Evolutionary conservation across 305 asterid genomes (phyloP).

Genomic region (Solanum aculeatissimum): DNA sequence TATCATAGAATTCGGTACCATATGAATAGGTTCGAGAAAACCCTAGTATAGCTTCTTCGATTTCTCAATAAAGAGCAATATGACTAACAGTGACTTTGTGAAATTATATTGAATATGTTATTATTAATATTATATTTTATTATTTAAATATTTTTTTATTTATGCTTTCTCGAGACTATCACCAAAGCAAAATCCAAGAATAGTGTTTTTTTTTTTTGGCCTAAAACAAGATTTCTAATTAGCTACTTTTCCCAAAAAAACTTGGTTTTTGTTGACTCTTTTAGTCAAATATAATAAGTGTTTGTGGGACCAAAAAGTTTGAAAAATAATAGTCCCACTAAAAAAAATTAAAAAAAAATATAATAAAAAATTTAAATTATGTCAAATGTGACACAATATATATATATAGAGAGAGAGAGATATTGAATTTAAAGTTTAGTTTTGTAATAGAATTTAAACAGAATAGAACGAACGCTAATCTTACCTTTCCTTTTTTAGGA

Average conservation of each 20-base stretch:
- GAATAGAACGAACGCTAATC: accelerated
- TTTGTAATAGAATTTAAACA: too few species aligned
- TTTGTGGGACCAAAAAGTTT: not conserved
- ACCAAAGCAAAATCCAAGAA: constrained; percentile 5
- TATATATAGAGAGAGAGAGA: too few species aligned
- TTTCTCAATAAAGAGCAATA: too few species aligned
- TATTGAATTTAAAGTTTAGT: too few species aligned
- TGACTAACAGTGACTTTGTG: too few species aligned
- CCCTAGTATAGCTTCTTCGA: too few species aligned
- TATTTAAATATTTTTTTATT: not conserved
- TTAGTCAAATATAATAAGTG: not conserved
- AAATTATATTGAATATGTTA: not conserved
- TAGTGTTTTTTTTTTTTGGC: constrained; percentile 11
- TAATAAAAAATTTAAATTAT: too few species aligned
- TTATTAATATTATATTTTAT: not conserved
- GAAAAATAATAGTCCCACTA: not conserved
- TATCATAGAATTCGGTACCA: too few species aligned
- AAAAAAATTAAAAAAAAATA: too few species aligned
- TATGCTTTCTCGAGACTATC: constrained; percentile 22
- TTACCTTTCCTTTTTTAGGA: not conserved
- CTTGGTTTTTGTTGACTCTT: not conserved
- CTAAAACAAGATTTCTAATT: constrained; percentile 7
- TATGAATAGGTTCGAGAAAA: too few species aligned
- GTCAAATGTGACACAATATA: not conserved
- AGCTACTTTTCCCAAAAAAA: not conserved